A percentile compares a stretch with the other conserved stretches of the same genome.
Evolutionary conservation across 805 yeast genomes (phyloP).

Genomic region (Metschnikowia gelsemii): DNA sequence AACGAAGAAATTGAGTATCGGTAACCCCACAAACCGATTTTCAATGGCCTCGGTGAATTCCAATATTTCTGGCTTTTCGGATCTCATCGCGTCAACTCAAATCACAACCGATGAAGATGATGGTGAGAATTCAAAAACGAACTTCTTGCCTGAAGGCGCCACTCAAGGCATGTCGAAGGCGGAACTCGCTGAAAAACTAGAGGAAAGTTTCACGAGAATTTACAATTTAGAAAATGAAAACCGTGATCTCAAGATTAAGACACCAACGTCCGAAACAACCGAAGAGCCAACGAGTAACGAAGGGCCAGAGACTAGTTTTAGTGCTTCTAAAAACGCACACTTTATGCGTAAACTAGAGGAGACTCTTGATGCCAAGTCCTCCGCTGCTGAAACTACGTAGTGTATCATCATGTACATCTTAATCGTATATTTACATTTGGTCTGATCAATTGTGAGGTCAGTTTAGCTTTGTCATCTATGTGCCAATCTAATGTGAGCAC

Average conservation of each 20-base stretch:
- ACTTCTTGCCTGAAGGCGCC: constrained; percentile 1
- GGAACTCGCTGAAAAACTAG: constrained; percentile 34
- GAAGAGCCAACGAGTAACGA: constrained; percentile 5
- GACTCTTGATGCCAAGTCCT: constrained; percentile 9
- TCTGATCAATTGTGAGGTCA: no score
- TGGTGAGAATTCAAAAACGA: constrained; percentile 9
- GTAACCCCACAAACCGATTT: constrained; percentile 49
- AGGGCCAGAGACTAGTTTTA: constrained; percentile 2
- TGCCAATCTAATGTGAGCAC: not conserved
- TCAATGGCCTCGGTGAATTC: constrained; percentile 52
- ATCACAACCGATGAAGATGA: constrained; percentile 38
- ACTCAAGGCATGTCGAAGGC: constrained; percentile 27
- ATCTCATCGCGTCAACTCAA: constrained; percentile 45
- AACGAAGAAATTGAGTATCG: constrained; percentile 23
- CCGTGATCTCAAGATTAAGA: constrained; percentile 19
- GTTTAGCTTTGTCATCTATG: constrained; percentile 3
- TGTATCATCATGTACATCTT: not conserved
- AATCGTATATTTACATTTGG: not conserved
- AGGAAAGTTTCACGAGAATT: constrained; percentile 39
- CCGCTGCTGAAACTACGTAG: not conserved
- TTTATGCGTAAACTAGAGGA: constrained; percentile 17
- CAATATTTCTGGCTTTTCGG: constrained; percentile 48
- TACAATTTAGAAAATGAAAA: constrained; percentile 35
- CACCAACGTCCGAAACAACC: not conserved
- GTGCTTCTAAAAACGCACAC: constrained; percentile 11